phyloP scores from a whole-genome alignment of 352 stramenopile species.

The Phytophthora nicotianae region DNA sequence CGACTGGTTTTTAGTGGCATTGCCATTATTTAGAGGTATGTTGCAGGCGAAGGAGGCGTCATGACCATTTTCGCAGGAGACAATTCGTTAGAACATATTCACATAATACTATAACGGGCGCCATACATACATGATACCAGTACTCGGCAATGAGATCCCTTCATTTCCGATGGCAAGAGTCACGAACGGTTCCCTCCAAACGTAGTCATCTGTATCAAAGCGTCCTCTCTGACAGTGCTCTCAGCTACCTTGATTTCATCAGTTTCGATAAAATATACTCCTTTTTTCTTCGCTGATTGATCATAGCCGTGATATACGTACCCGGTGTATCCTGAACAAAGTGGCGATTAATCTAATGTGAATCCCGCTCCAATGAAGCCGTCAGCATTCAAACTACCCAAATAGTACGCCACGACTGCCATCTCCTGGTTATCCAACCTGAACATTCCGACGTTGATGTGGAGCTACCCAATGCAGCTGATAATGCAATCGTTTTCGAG shows the following conservation, averaged over 20 bases:
- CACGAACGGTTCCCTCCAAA: constrained; percentile 63
- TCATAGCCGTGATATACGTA: constrained; percentile 33
- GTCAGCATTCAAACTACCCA: constrained; percentile 47
- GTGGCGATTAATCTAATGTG: constrained; percentile 40
- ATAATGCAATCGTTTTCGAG: constrained; percentile 56
- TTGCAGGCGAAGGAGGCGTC: constrained; percentile 38
- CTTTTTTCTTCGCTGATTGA: constrained; percentile 9
- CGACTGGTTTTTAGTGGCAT: neutral
- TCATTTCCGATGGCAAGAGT: constrained; percentile 38
- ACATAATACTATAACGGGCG: no score
- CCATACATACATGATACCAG: constrained; percentile 12
- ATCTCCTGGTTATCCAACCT: constrained; percentile 48
- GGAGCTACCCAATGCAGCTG: constrained; percentile 47
- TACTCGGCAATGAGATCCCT: constrained; percentile 63
- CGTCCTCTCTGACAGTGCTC: constrained; percentile 6
- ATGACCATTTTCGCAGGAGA: constrained; percentile 40
- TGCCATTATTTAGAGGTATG: neutral
- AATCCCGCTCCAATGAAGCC: constrained; percentile 68
- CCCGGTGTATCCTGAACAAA: constrained; percentile 38
- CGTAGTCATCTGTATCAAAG: constrained; percentile 20
- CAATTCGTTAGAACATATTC: neutral
- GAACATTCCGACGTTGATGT: constrained; percentile 45
- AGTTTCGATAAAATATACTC: neutral
- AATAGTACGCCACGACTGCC: constrained; percentile 54
- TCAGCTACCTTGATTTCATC: constrained; percentile 13